Evolutionary conservation across 371 early-diverging fungal species (phyloP), one percentile per base, ranked within the genome.

Genomic region (Rhizopus sp.): DNA sequence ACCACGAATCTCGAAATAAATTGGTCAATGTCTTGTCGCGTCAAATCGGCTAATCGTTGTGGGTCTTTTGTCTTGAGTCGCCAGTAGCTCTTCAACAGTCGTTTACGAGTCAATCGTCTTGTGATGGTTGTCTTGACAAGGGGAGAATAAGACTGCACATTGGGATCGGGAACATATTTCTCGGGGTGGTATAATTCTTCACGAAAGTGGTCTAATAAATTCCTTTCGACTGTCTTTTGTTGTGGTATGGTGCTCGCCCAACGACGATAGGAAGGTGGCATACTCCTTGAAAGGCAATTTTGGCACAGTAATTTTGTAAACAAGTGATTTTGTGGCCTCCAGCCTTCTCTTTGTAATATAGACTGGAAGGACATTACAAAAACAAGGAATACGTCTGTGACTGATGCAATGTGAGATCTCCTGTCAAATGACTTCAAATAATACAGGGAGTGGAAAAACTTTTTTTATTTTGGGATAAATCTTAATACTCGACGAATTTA

Each of bases 251-350:
- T 40, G 49, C 34, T 57, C 57, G 31, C 30, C 38, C 9, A 45
- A 37, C 23, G 13, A 38, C 31, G 34, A 35, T 5, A 54, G 32
- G 38, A 39, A n/a, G 30, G 38, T 41, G 37, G 50, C 23, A 29
- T 54, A 50, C 58, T 56, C 48, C 67, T 64, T 7, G 64, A 74
- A 15, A 74, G 64, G 45, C 75, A 74, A 40, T 58, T 63, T 16
- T 62, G 63, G 53, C 75, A 74, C 47, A 65, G 34, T 7, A 60
- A 44, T 53, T 64, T 63, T 29, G 64, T 57, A 48, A 74, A 40
- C 33, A 70, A 30, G 42, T 50, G 23, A 23, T 6, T 62, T 46
- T 69, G 73, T 45, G 64, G 60, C 51, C 51, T 67, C 69, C 70
- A 73, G 55, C 64, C 63, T 60, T 69, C 68, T 62, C 57, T 67